These are phyloP conservation scores for Obba rivulosa DNA, from an alignment of 768 basidiomycete genomes.

Conservation along the genomic window DNA sequence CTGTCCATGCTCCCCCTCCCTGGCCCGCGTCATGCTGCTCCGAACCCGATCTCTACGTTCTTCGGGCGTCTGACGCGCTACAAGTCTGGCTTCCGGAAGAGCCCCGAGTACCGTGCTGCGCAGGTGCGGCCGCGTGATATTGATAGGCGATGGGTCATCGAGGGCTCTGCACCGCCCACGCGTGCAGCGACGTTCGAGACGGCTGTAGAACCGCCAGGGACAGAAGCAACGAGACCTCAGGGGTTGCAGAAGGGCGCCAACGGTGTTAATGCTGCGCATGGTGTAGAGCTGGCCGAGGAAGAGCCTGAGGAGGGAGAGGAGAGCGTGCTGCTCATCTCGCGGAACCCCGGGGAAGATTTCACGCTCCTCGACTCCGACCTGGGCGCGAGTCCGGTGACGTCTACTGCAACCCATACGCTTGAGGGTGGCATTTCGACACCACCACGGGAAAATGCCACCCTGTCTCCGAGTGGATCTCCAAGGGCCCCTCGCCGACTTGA, in stretches of 20 bases:
- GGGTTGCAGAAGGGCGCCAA: not conserved
- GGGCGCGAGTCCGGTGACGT: too few relatives aligned
- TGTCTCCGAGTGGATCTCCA: too few relatives aligned
- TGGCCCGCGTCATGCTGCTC: not conserved
- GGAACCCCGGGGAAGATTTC: slow-evolving; percentile 3
- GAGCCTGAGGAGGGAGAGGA: not conserved
- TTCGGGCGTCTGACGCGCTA: slow-evolving; percentile 7
- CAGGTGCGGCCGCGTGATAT: slow-evolving; percentile 6
- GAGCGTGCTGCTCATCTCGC: slow-evolving; percentile 5
- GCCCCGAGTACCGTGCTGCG: slow-evolving; percentile 14
- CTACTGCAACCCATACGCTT: too few relatives aligned
- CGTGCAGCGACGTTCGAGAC: not conserved
- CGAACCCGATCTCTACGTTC: slow-evolving; percentile 4
- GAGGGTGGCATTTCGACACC: too few relatives aligned
- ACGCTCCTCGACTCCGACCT: not conserved
- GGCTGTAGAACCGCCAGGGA: not conserved
- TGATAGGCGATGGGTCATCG: slow-evolving; percentile 14
- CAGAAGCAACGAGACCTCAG: not conserved
- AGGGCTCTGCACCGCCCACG: slow-evolving; percentile 11
- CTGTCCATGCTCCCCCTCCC: slow-evolving; percentile 3
- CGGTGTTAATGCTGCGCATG: not conserved
- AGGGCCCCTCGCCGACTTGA: too few relatives aligned
- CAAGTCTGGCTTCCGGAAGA: slow-evolving; percentile 12
- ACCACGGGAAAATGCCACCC: too few relatives aligned
- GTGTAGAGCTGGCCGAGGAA: not conserved